phyloP scores from a whole-genome alignment of 164 flowering plant genomes.

The Piper longum region DNA sequence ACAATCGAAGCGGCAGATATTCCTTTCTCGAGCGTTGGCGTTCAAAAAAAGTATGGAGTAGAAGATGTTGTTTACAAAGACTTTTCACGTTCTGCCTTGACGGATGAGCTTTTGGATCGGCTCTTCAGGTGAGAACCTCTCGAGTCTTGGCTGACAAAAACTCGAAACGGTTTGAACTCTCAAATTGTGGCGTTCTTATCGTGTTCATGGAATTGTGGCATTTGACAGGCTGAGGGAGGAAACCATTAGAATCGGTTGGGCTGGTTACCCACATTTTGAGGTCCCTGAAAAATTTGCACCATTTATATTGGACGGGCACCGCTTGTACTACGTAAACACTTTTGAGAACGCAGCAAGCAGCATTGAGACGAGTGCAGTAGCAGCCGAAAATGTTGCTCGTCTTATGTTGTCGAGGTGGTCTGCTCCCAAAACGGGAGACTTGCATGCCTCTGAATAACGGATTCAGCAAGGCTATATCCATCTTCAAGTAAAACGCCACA shows the following conservation, averaged over 20 bases:
- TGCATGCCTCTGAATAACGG: background rate
- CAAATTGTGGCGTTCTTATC: background rate
- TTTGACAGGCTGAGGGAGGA: constrained; percentile 45
- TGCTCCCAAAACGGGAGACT: constrained; percentile 4
- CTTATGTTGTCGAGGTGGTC: constrained; percentile 62
- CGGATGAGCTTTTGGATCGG: constrained; percentile 54
- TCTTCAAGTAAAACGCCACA: too few relatives aligned
- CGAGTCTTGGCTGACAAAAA: background rate
- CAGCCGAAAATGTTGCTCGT: constrained; percentile 88
- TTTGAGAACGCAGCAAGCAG: constrained; percentile 96
- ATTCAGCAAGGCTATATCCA: too few relatives aligned
- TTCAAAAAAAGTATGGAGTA: constrained; percentile 50
- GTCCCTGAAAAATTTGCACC: constrained; percentile 88
- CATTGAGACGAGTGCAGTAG: constrained; percentile 89
- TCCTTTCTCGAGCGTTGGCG: constrained; percentile 70
- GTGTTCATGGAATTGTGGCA: background rate
- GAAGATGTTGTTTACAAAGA: constrained; percentile 60
- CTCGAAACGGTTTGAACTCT: background rate
- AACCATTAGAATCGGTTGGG: constrained; percentile 69
- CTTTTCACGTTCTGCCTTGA: constrained; percentile 61
- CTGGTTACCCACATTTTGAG: constrained; percentile 73
- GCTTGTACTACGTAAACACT: constrained; percentile 81
- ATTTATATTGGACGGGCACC: constrained; percentile 56
- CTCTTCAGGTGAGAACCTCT: constrained; percentile 56
- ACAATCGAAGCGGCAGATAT: constrained; percentile 56